Evolutionary conservation across 352 stramenopile species (phyloP), one percentile per base, ranked within the genome.

Genomic region (Phytophthora foliorum): DNA sequence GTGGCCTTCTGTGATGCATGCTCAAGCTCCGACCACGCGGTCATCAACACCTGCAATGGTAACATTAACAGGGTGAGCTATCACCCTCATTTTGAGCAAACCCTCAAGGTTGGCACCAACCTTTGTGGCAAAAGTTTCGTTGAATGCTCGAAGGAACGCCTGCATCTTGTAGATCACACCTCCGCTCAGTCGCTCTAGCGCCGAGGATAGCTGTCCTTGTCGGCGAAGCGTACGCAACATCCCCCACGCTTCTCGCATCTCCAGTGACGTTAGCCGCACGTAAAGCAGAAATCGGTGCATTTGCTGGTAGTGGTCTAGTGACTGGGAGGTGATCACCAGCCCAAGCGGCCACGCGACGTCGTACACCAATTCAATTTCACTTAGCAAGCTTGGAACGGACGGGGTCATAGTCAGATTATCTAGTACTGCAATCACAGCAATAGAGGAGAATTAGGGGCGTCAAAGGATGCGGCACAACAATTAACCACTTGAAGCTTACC

Each of bases 271-370:
- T 51, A 90, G 52, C 14, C 80, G 75, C 22, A 78, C 50, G 27
- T 81, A 63, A 32, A 90, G 67, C 11, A 90, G 63, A 48, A 84
- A 80, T 14, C 60, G 76, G 44, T 90, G 79, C 24, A 90, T 68
- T 17, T 52, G 27, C 29, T 81, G 65, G 61, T 88, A 90, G 10
- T 56, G 42, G 13, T 49, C 39, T 24, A 86, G 63, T 10, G 56
- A 78, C 4, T 68, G 42, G 3, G 75, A 65, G 10, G 77, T 85
- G 54, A 90, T 69, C 36, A 90, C 56, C 0, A 81, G 69, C 45
- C 80, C 79, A 5, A 90, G 52, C 9, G 81, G 81, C 81, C 81
- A 90, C 21, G 75, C 66, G 17, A 84, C 60, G 27, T 71, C 59
- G 25, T 84, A 88, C 49, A 79, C 74, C 16, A 88, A 61, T 53